phyloP scores from a whole-genome alignment of 805 yeast genomes.

The Candida andamanensis region DNA sequence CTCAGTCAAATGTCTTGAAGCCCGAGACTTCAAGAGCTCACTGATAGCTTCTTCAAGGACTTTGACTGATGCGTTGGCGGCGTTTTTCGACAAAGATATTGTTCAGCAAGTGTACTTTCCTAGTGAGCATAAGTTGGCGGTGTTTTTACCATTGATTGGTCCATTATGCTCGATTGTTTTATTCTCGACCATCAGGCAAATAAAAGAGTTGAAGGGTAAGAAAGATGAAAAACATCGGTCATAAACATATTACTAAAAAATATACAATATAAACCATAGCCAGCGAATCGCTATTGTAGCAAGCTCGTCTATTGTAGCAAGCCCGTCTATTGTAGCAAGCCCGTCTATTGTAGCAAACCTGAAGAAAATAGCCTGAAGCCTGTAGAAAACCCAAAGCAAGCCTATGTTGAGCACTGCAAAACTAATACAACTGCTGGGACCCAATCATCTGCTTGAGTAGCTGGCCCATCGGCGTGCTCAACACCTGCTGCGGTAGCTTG shows the following conservation, averaged over 20 bases:
- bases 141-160: conserved; percentile 84
- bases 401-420: conserved; percentile 15
- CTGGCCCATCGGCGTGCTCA: conserved; percentile 32
- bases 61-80: conserved; percentile 56
- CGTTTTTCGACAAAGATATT: conserved; percentile 93
- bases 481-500: conserved; percentile 48
- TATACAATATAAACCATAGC: no score
- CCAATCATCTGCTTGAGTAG: conserved; percentile 26
- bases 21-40: conserved; percentile 26
- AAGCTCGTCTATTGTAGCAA: no score
- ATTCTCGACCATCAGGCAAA: conserved; percentile 43
- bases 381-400: no score
- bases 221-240: no score
- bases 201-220: conserved; percentile 9
- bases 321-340: no score
- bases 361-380: no score
- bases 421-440: background rate
- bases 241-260: no score
- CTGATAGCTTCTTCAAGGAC: conserved; percentile 48
- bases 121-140: conserved; percentile 92
- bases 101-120: conserved; percentile 94
- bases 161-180: conserved; percentile 68
- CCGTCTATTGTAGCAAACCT: no score
- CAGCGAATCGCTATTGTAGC: no score
- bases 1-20: conserved; percentile 28